phyloP scores from a whole-genome alignment of 2,329 filamentous ascomycete species.

The Phialemonium atrogriseum region DNA sequence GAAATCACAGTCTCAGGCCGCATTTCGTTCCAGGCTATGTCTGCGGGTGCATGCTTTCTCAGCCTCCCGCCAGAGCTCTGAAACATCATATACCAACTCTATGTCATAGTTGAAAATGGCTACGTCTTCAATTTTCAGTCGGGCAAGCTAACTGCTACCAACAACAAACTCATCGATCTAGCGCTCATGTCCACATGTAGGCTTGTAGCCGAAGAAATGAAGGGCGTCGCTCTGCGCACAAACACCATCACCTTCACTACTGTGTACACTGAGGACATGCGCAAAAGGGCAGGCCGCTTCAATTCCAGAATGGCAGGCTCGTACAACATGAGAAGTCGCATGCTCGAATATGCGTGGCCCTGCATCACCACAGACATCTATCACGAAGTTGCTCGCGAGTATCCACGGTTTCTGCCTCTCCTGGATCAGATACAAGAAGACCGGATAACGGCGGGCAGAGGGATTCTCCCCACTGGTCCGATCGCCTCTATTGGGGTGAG shows the following conservation, averaged over 20 bases:
- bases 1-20: no score
- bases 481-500: no score
- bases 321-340: background rate
- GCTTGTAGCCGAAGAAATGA: slow-evolving; percentile 4
- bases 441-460: no score
- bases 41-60: no score
- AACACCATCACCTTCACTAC: slow-evolving; percentile 6
- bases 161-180: slow-evolving; percentile 3
- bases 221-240: slow-evolving; percentile 1
- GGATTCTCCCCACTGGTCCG: no score
- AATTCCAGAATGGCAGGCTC: background rate
- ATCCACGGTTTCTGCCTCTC: background rate
- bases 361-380: background rate
- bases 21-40: no score
- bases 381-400: background rate
- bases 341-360: no score
- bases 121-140: background rate
- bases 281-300: background rate
- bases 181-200: slow-evolving; percentile 5
- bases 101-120: background rate
- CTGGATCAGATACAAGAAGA: background rate
- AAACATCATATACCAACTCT: background rate
- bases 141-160: slow-evolving; percentile 4
- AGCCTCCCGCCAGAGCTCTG: background rate
- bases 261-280: slow-evolving; percentile 1